phyloP scores from a whole-genome alignment of 805 yeast genomes.

The Candida nitratophila region DNA sequence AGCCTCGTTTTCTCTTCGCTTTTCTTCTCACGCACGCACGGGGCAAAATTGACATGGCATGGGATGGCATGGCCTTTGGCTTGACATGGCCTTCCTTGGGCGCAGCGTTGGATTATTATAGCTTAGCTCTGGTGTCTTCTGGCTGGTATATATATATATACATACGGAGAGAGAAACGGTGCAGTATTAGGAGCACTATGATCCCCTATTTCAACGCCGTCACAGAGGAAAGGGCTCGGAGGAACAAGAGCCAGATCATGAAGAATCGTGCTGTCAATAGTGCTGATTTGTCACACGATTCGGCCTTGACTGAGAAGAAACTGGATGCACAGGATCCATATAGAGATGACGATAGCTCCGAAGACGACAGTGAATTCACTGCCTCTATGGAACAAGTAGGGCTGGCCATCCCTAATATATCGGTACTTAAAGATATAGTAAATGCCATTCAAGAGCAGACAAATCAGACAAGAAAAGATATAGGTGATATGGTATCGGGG shows the following conservation, averaged over 20 bases:
- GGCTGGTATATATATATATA: too few species aligned
- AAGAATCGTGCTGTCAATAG: too few species aligned
- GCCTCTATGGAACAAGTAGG: conserved; percentile 49
- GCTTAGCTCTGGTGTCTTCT: too few species aligned
- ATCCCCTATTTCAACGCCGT: too few species aligned
- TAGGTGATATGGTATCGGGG: not conserved
- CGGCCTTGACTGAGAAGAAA: too few species aligned
- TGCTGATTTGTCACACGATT: too few species aligned
- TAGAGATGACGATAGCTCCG: conserved; percentile 8
- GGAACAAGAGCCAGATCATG: not conserved
- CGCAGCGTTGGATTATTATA: too few species aligned
- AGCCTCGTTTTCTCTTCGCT: not conserved
- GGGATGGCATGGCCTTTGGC: too few species aligned
- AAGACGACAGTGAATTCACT: conserved; percentile 33
- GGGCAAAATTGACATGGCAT: too few species aligned
- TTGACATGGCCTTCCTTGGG: too few species aligned
- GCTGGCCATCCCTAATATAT: conserved; percentile 21
- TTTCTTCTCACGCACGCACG: too few species aligned
- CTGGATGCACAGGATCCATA: not conserved
- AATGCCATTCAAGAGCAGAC: not conserved
- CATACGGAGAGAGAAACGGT: too few species aligned
- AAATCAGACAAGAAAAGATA: not conserved
- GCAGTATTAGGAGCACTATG: not conserved
- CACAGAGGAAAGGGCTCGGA: not conserved
- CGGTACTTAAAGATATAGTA: conserved; percentile 13